A percentile compares a stretch with the other conserved stretches of the same genome.
Conservation (phyloP, 2,329 filamentous ascomycete genomes). For the Berkeleyomyces basicola region DNA sequence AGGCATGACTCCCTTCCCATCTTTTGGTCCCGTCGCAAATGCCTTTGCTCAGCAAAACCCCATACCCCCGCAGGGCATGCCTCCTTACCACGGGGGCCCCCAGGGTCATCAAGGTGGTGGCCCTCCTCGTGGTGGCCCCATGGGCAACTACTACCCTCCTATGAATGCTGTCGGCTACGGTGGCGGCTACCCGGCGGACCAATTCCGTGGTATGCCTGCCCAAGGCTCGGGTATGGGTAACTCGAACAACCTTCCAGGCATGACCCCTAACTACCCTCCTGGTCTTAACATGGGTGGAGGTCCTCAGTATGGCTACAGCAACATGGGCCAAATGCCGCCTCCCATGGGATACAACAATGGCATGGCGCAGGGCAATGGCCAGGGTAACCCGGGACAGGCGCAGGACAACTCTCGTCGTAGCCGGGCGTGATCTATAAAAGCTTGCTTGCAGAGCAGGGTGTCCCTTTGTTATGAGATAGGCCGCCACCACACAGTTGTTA, state of each 20-base stretch:
- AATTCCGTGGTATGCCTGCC: constrained; percentile 40
- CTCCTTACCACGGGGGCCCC: constrained; percentile 40
- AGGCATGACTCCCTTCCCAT: constrained; percentile 30
- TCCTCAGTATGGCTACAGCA: constrained; percentile 24
- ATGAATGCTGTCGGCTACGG: constrained; percentile 23
- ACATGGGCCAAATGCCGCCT: constrained; percentile 30
- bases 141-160: constrained; percentile 39
- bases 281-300: constrained; percentile 29
- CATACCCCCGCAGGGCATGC: constrained; percentile 27
- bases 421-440: neutral
- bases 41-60: constrained; percentile 34
- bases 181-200: constrained; percentile 34
- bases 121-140: constrained; percentile 36
- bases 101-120: constrained; percentile 36
- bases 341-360: constrained; percentile 23
- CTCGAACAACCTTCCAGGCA: constrained; percentile 36
- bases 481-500: neutral
- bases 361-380: constrained; percentile 27
- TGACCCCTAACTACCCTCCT: constrained; percentile 25
- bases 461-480: neutral
- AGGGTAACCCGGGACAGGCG: constrained; percentile 20
- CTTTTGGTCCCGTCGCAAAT: constrained; percentile 33
- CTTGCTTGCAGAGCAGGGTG: neutral
- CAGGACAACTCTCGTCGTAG: constrained; percentile 3
- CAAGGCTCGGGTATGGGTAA: constrained; percentile 21